These are phyloP conservation scores for Leccinum uliginosum DNA, from an alignment of 768 basidiomycete genomes.

Conservation along the genomic window DNA sequence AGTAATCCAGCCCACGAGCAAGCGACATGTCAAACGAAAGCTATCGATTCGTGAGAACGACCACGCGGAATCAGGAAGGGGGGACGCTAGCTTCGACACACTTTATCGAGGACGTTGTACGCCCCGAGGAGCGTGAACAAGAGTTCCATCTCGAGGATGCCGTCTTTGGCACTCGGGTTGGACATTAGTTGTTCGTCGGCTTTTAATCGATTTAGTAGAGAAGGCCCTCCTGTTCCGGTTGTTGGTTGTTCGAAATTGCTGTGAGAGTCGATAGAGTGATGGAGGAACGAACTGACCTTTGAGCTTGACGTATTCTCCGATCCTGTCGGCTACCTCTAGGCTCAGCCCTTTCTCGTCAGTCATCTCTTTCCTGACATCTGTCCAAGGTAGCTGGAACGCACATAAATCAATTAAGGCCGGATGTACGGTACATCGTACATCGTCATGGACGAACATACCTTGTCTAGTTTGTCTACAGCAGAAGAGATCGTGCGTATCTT, in stretches of 20 bases:
- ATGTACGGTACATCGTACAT: not conserved
- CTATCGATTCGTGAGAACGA: conserved; percentile 34
- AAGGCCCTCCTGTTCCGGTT: conserved; percentile 57
- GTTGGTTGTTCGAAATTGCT: not conserved
- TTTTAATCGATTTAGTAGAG: conserved; percentile 67
- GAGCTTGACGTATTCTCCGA: conserved; percentile 94
- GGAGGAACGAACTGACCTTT: conserved; percentile 57
- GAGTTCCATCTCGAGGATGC: conserved; percentile 80
- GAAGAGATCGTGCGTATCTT: conserved; percentile 92
- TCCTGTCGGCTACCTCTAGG: conserved; percentile 77
- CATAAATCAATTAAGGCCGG: not conserved
- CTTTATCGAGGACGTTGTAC: conserved; percentile 76
- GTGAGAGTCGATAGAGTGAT: not conserved
- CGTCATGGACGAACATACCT: conserved; percentile 44
- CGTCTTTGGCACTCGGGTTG: conserved; percentile 74
- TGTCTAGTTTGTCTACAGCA: conserved; percentile 98
- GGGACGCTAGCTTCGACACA: conserved; percentile 26
- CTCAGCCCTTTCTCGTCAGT: conserved; percentile 91
- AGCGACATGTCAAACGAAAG: conserved; percentile 96
- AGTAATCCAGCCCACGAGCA: conserved; percentile 97
- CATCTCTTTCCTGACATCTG: conserved; percentile 94
- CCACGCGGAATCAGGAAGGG: not conserved
- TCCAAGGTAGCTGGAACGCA: conserved; percentile 68
- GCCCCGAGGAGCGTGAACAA: conserved; percentile 80
- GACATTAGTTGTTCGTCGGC: conserved; percentile 60